These are phyloP conservation scores for Byssothecium circinans DNA, from an alignment of 2,329 filamentous ascomycete species.

Conservation along the genomic window DNA sequence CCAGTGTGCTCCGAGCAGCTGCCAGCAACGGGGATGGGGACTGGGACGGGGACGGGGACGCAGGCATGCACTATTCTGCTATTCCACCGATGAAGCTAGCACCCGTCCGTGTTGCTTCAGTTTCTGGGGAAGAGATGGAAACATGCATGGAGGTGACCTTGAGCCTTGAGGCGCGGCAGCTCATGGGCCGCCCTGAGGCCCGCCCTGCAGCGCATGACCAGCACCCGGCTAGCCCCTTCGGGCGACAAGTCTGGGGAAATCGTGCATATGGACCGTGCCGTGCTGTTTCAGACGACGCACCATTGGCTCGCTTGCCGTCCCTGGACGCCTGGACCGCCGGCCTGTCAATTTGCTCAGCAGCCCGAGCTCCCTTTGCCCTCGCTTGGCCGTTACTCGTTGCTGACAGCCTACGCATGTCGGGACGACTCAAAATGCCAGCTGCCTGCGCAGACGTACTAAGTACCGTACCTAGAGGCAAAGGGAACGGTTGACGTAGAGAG, in stretches of 20 bases:
- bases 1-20: neutral
- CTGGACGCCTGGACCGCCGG: conserved; percentile 8
- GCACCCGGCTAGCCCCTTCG: conserved; percentile 4
- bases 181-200: conserved; percentile 1
- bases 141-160: neutral
- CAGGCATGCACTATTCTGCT: neutral
- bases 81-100: neutral
- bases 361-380: conserved; percentile 7
- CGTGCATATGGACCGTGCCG: conserved; percentile 7
- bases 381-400: neutral
- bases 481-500: too few relatives aligned
- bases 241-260: conserved; percentile 11
- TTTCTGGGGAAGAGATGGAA: neutral
- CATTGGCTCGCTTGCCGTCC: conserved; percentile 13
- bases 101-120: neutral
- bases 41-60: neutral
- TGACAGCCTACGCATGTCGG: neutral
- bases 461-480: too few relatives aligned
- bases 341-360: conserved; percentile 9
- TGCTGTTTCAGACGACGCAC: neutral
- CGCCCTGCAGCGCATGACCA: conserved; percentile 13
- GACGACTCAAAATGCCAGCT: too few relatives aligned
- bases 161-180: conserved; percentile 4
- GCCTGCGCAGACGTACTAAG: too few relatives aligned
- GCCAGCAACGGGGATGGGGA: neutral